phyloP scores from a whole-genome alignment of 1,139 yeast species.

The Yamadazyma friedrichii region DNA sequence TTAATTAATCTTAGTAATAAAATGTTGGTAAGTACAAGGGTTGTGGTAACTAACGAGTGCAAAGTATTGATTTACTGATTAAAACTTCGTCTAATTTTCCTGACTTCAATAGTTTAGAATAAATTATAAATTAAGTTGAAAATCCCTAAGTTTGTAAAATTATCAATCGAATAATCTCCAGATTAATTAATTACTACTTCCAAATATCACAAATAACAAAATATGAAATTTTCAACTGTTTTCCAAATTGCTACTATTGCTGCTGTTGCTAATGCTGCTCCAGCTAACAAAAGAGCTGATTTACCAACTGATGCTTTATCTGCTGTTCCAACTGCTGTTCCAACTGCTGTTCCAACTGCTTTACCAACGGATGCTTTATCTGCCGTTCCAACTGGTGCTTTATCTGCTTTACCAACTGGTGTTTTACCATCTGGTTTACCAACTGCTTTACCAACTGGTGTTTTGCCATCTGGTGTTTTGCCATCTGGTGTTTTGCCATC shows the following conservation, averaged over 20 bases:
- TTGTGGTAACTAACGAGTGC: no score
- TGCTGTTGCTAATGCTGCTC: constrained; percentile 8
- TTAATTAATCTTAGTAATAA: not conserved
- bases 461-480: constrained; percentile 1
- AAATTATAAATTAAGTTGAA: constrained; percentile 1
- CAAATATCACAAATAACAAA: not conserved
- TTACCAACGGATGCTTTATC: constrained; percentile 4
- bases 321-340: constrained; percentile 5
- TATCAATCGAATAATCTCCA: constrained; percentile 1
- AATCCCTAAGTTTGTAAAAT: not conserved
- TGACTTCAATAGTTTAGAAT: no score
- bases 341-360: constrained; percentile 4
- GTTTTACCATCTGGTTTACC: constrained; percentile 4
- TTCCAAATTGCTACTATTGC: constrained; percentile 7
- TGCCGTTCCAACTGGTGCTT: constrained; percentile 4
- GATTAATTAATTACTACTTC: not conserved
- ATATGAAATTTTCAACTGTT: constrained; percentile 10
- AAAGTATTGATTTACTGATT: no score
- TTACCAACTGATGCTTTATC: constrained; percentile 5
- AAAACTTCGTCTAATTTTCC: no score
- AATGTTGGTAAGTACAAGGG: no score
- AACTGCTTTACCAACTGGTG: constrained; percentile 4
- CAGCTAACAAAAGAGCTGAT: constrained; percentile 7
- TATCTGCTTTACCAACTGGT: constrained; percentile 3
- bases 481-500: constrained; percentile 4